Evolutionary conservation across 106 monocot species (phyloP).

Genomic region (Posidonia australis): DNA sequence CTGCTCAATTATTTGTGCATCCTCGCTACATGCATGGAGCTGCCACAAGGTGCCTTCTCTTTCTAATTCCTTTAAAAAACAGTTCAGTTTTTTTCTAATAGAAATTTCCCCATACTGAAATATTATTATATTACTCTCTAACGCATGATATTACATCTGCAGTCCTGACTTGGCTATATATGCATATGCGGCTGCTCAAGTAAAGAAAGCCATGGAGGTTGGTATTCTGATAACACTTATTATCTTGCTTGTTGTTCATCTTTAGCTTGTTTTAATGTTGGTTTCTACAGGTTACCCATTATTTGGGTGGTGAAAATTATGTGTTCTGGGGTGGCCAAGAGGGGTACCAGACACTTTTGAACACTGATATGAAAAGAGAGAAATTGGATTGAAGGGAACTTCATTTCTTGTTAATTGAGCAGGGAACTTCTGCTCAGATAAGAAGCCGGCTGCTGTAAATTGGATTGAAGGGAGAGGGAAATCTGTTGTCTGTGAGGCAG

Average conservation of each 20-base stretch:
- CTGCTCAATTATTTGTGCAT: slow-evolving; percentile 90
- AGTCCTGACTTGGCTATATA: slow-evolving; percentile 83
- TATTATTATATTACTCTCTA: background rate
- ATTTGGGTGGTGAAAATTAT: slow-evolving; percentile 95
- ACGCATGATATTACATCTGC: slow-evolving; percentile 7
- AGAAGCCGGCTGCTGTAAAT: slow-evolving; percentile 87
- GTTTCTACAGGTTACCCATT: slow-evolving; percentile 66
- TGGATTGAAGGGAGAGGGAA: slow-evolving; percentile 95
- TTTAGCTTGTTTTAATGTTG: background rate
- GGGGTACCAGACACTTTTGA: slow-evolving; percentile 91
- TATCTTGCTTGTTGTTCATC: too few relatives aligned
- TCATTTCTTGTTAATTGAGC: background rate
- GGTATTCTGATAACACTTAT: too few relatives aligned
- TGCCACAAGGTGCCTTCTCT: slow-evolving; percentile 93
- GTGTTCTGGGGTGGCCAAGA: slow-evolving; percentile 99
- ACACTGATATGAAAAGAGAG: slow-evolving; percentile 97
- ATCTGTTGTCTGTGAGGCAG: slow-evolving; percentile 87
- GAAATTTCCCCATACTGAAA: background rate
- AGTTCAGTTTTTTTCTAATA: background rate
- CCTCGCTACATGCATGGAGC: slow-evolving; percentile 99
- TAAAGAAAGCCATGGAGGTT: slow-evolving; percentile 98
- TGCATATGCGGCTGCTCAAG: slow-evolving; percentile 98
- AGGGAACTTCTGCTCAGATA: slow-evolving; percentile 93
- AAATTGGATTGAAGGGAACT: too few relatives aligned
- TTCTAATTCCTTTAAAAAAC: background rate